Base-by-base conservation (phyloP, 768 basidiomycete genomes). In the Tulasnella sp. region DNA sequence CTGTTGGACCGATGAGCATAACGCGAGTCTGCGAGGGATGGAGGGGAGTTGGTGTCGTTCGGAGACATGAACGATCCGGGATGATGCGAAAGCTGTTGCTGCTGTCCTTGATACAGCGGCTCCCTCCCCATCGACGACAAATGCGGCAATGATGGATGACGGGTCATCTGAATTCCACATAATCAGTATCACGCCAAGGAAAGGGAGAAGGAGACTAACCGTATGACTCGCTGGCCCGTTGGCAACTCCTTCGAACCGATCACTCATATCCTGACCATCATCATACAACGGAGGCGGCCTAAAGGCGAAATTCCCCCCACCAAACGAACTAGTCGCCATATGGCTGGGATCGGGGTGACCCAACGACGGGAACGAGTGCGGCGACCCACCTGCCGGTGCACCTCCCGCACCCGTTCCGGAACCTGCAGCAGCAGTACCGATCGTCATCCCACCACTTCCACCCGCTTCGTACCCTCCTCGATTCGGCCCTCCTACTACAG, bases 21-120 rank as follows among this genome's bases (percentile, higher is more conserved):
- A 25, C 69, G 69, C 11, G 69, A 70, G 69, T 70, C 69, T 22
- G 69, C 69, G 69, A 70, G 69, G 19, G 69, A 38, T 29, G 69
- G 69, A 4, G 69, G 69, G 29, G 58, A 64, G 31, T 64, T 38
- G 29, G 9, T 38, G 36, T 12, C 34, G 37, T 67, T 67, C 11
- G 64, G 64, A 7, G 69, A 64, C 58, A 64, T 36, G 69, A 70
- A 70, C 9, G 37, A 15, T 38, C n/a, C 68, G 8, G n/a, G 34
- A 36, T 64, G 58, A 64, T 64, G 58, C 58, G 58, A 34, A 34
- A 64, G 58, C 29, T 64, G n/a, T n/a, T n/a, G 58, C 25, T 64
- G 58, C 31, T 64, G 58, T 11, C 58, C 58, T 5, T 64, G 58
- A 64, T 64, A 64, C 58, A 64, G 19, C 49, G 19, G 22, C 49